These are phyloP conservation scores for Trichoderma reesei DNA, from an alignment of 495 filamentous ascomycete genomes.

Conservation along the genomic window DNA sequence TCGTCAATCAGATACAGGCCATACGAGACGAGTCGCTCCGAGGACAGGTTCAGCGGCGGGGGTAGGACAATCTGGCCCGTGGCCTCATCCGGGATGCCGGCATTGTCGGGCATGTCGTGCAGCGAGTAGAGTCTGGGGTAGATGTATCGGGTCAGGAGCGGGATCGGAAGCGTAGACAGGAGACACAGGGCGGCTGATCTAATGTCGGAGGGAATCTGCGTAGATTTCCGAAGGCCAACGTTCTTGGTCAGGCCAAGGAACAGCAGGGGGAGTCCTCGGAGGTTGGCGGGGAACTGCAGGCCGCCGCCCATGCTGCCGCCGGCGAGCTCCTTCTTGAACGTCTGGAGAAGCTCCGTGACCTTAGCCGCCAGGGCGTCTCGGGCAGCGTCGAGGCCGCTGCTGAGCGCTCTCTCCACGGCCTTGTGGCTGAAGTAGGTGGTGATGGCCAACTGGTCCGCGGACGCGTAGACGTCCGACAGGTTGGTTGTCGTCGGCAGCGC, in stretches of 20 bases:
- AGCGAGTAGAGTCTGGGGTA: slow-evolving; percentile 89
- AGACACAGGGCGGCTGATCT: slow-evolving; percentile 86
- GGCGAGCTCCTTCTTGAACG: slow-evolving; percentile 93
- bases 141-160: slow-evolving; percentile 92
- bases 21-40: slow-evolving; percentile 76
- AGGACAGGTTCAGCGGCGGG: slow-evolving; percentile 76
- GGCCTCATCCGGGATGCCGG: slow-evolving; percentile 71
- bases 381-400: slow-evolving; percentile 80
- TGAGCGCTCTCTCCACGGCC: slow-evolving; percentile 82
- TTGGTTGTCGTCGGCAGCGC: slow-evolving; percentile 86
- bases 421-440: slow-evolving; percentile 95
- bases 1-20: slow-evolving; percentile 98
- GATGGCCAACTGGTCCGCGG: slow-evolving; percentile 87
- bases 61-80: slow-evolving; percentile 85
- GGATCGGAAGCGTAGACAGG: slow-evolving; percentile 84
- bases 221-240: slow-evolving; percentile 86
- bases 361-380: slow-evolving; percentile 84
- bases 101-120: slow-evolving; percentile 96
- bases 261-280: slow-evolving; percentile 76
- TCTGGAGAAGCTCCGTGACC: slow-evolving; percentile 83
- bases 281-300: slow-evolving; percentile 86
- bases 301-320: slow-evolving; percentile 92
- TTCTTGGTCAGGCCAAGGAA: slow-evolving; percentile 95
- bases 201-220: slow-evolving; percentile 93
- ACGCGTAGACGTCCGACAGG: slow-evolving; percentile 85